These are phyloP conservation scores for Rugosomyces carneus DNA, from an alignment of 1,284 basidiomycete species.

Conservation along the genomic window DNA sequence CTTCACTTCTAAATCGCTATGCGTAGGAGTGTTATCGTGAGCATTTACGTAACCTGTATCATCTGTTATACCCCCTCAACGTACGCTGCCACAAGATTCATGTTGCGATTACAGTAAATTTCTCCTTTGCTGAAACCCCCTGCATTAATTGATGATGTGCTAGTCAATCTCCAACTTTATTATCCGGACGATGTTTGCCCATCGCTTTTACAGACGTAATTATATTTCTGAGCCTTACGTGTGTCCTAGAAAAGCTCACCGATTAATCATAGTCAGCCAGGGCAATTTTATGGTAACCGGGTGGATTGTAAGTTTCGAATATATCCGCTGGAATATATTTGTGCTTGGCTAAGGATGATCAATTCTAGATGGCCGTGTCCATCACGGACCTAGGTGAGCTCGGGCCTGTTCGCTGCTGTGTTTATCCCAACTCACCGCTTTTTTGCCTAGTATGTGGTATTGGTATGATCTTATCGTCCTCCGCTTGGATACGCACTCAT, in stretches of 20 bases:
- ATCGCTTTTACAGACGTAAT: constrained; percentile 37
- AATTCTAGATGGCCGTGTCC: constrained; percentile 33
- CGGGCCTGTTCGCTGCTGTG: background rate
- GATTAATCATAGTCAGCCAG: constrained; percentile 32
- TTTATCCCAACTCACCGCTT: background rate
- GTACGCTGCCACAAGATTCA: constrained; percentile 29
- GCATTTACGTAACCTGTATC: constrained; percentile 13
- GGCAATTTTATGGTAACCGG: constrained; percentile 30
- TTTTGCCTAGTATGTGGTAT: constrained; percentile 30
- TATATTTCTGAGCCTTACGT: constrained; percentile 1
- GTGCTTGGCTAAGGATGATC: background rate
- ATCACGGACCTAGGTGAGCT: constrained; percentile 35
- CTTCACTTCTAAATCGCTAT: background rate
- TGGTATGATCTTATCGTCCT: constrained; percentile 23
- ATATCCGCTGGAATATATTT: background rate
- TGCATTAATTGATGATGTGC: background rate
- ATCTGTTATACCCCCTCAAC: background rate
- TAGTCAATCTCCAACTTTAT: constrained; percentile 41
- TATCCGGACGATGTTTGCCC: constrained; percentile 39
- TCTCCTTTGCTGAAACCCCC: background rate
- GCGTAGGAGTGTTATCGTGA: constrained; percentile 38
- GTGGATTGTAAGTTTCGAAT: constrained; percentile 28
- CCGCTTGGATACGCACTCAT: background rate
- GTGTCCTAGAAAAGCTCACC: background rate
- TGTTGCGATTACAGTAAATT: constrained; percentile 36